These are phyloP conservation scores for Paracoccidioides lutzii DNA, from an alignment of 2,329 filamentous ascomycete genomes.

Conservation along the genomic window DNA sequence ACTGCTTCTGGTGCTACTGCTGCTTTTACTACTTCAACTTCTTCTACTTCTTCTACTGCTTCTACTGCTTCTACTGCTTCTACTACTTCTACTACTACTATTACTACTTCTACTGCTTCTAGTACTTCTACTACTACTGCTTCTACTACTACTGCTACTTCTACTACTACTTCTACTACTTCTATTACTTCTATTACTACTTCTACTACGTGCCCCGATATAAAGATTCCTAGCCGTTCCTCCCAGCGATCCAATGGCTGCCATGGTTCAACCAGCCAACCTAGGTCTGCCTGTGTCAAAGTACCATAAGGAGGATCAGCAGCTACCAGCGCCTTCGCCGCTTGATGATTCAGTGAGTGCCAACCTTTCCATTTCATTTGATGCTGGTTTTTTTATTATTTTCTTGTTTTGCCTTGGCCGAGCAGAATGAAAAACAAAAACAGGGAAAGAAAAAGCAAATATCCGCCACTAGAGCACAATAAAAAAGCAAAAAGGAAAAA, in stretches of 20 bases:
- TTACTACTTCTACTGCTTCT: not conserved
- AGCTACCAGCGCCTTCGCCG: constrained; percentile 18
- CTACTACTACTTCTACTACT: not conserved
- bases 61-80: no score
- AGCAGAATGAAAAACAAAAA: not conserved
- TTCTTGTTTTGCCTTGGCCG: not conserved
- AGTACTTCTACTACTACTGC: not conserved
- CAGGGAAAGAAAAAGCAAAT: not conserved
- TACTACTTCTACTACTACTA: no score
- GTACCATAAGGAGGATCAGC: constrained; percentile 36
- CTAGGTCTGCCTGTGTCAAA: constrained; percentile 26
- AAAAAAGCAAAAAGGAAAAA: not conserved
- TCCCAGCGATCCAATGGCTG: constrained; percentile 24
- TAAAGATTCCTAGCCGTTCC: constrained; percentile 11
- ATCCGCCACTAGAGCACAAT: not conserved
- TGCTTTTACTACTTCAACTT: no score
- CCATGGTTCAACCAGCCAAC: constrained; percentile 33
- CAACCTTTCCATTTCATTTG: constrained; percentile 7
- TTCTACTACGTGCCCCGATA: not conserved
- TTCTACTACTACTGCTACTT: not conserved
- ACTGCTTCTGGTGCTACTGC: no score
- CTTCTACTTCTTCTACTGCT: no score
- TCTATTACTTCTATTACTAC: not conserved
- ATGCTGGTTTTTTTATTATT: not conserved
- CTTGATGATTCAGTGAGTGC: constrained; percentile 36